Base-by-base conservation (phyloP, 495 filamentous ascomycete species). In the Annulohypoxylon bovei region DNA sequence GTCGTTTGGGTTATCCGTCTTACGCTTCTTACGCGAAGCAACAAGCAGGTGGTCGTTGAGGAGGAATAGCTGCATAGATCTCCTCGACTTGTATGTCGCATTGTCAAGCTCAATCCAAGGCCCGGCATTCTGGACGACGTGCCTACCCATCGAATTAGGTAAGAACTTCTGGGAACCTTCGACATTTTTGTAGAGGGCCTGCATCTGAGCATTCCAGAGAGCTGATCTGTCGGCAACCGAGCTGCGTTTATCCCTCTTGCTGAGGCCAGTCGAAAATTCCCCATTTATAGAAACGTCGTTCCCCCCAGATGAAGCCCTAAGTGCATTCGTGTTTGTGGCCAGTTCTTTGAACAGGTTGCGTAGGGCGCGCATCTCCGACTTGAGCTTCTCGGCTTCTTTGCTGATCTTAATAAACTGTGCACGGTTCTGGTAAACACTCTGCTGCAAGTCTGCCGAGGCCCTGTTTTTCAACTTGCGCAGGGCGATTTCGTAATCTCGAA, bases 351-450 rank as follows among this genome's bases (percentile, higher is more conserved):
- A 97, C 44, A 98, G 84, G 46, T 90, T 89, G 18, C 92, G 87
- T 3, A 99, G 88, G 1, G 91, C 90, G 22, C 94, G 88, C 95
- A 99, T 98, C 78, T 99, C 95, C 47, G 89, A 87, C 76, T 97
- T 98, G 56, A 99, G 87, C 79, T 97, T 97, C 74, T 99, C 95
- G 2, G 97, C 97, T 80, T 99, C 96, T 81, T 97, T 95, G 78
- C 93, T 97, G 79, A 99, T 98, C 73, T 96, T 95, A 83, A 99
- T 97, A 80, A 99, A 99, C 73, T 98, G 95, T 0, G 94, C 97
- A 47, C 95, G 90, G 79, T 99, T 99, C 75, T 98, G 94, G 79
- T 95, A 97, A 32, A 99, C 93, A 82, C 93, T 99, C 73, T 96
- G 92, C 74, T 98, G 96, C 8, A 99, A 85, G 73, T 98, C 93